These are phyloP conservation scores for Sporothrix inflata DNA, from an alignment of 2,329 filamentous ascomycete genomes.

Conservation along the genomic window DNA sequence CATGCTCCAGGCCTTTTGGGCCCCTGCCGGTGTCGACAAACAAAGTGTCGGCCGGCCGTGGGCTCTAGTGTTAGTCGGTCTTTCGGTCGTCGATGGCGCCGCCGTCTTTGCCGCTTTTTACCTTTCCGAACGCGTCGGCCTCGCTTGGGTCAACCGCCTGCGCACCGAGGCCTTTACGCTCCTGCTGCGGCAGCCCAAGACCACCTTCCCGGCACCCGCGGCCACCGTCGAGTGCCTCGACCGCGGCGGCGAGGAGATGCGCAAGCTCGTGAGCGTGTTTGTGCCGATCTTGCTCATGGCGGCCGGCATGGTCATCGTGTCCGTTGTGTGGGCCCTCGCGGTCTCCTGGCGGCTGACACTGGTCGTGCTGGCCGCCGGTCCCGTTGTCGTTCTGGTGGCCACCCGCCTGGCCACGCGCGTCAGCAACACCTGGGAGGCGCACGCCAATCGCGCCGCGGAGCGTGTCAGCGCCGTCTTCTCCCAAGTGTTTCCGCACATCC, in stretches of 20 bases:
- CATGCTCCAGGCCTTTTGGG: slow-evolving; percentile 71
- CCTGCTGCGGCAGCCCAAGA: slow-evolving; percentile 74
- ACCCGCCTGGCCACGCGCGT: slow-evolving; percentile 67
- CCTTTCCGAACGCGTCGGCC: slow-evolving; percentile 70
- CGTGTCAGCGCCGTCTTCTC: slow-evolving; percentile 65
- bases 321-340: slow-evolving; percentile 72
- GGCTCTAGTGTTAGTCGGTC: slow-evolving; percentile 68
- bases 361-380: slow-evolving; percentile 70
- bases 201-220: slow-evolving; percentile 42
- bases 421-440: slow-evolving; percentile 72
- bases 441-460: slow-evolving; percentile 66
- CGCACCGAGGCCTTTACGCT: slow-evolving; percentile 68
- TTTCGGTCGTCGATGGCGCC: slow-evolving; percentile 69
- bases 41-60: slow-evolving; percentile 61
- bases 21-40: slow-evolving; percentile 50
- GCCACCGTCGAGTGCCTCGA: slow-evolving; percentile 74
- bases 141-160: slow-evolving; percentile 75
- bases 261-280: slow-evolving; percentile 79
- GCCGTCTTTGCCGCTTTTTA: slow-evolving; percentile 70
- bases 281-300: slow-evolving; percentile 70
- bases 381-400: slow-evolving; percentile 69
- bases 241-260: slow-evolving; percentile 83
- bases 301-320: slow-evolving; percentile 66
- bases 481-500: slow-evolving; percentile 78
- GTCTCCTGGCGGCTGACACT: slow-evolving; percentile 81